These are phyloP conservation scores for Chaetomium sp. DNA, from an alignment of 2,329 filamentous ascomycete genomes.

Conservation along the genomic window DNA sequence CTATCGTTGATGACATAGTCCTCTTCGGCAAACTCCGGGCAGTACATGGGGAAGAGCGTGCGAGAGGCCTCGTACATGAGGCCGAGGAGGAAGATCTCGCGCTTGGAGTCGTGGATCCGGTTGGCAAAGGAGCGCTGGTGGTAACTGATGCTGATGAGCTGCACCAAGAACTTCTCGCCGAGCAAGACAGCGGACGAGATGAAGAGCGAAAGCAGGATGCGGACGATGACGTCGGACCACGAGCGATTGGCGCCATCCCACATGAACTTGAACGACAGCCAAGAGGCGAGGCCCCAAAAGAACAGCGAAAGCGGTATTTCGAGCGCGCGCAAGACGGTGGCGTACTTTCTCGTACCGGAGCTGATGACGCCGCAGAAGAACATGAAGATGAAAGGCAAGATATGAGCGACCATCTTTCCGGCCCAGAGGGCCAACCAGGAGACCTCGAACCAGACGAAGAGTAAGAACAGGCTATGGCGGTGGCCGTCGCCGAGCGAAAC, in stretches of 20 bases:
- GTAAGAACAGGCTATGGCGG: conserved; percentile 43
- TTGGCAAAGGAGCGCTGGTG: conserved; percentile 77
- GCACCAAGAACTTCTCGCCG: conserved; percentile 71
- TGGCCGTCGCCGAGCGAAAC: conserved; percentile 32
- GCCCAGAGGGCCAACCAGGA: conserved; percentile 63
- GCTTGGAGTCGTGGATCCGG: conserved; percentile 84
- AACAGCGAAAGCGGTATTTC: conserved; percentile 63
- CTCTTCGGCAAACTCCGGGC: conserved; percentile 81
- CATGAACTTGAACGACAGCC: conserved; percentile 55
- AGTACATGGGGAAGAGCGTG: conserved; percentile 85
- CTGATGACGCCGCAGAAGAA: conserved; percentile 64
- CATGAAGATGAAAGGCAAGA: conserved; percentile 57
- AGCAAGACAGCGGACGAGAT: conserved; percentile 65
- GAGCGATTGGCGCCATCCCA: conserved; percentile 37
- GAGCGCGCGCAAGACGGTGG: conserved; percentile 55
- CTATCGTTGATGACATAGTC: conserved; percentile 88
- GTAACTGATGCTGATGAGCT: conserved; percentile 79
- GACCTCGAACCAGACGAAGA: conserved; percentile 65
- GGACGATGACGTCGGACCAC: conserved; percentile 55
- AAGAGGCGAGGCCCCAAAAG: conserved; percentile 59
- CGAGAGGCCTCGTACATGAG: conserved; percentile 87
- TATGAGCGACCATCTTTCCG: conserved; percentile 57
- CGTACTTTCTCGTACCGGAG: conserved; percentile 64
- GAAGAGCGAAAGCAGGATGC: conserved; percentile 60
- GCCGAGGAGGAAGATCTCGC: conserved; percentile 71